These are phyloP conservation scores for Globisporangium nagaii DNA, from an alignment of 352 stramenopile species.

Conservation along the genomic window DNA sequence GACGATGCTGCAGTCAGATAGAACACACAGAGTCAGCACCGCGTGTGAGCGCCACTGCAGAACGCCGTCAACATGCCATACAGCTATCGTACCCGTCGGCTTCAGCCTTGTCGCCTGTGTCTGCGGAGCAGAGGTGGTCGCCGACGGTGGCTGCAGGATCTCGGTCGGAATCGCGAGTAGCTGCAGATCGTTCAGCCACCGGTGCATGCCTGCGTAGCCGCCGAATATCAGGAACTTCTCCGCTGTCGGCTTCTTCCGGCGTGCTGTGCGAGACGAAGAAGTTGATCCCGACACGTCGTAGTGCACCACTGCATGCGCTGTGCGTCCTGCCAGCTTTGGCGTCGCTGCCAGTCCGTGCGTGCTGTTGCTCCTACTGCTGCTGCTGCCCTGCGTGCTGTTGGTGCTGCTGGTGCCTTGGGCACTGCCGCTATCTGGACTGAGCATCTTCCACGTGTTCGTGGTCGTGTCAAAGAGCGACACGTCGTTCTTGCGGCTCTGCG, in stretches of 20 bases:
- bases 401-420: background rate
- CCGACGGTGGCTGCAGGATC: background rate
- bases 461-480: slow-evolving; percentile 43
- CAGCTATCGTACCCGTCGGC: background rate
- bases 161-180: slow-evolving; percentile 22
- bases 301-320: slow-evolving; percentile 39
- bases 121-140: background rate
- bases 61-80: too few relatives aligned
- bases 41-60: too few relatives aligned
- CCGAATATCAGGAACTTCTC: slow-evolving; percentile 58
- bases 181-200: slow-evolving; percentile 64
- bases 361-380: slow-evolving; percentile 3
- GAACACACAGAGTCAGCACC: too few relatives aligned
- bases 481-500: slow-evolving; percentile 43
- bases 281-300: slow-evolving; percentile 11
- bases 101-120: background rate
- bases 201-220: slow-evolving; percentile 51
- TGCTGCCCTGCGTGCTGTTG: background rate
- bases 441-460: slow-evolving; percentile 27
- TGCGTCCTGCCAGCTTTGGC: slow-evolving; percentile 22
- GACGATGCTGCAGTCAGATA: too few relatives aligned
- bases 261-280: background rate
- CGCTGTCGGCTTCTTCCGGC: background rate
- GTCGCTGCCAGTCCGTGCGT: slow-evolving; percentile 1
- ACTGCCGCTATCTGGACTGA: background rate